Evolutionary conservation across 2,329 filamentous ascomycete genomes (phyloP), one percentile per base, ranked within the genome.

Genomic region (Ophiostoma populinum): DNA sequence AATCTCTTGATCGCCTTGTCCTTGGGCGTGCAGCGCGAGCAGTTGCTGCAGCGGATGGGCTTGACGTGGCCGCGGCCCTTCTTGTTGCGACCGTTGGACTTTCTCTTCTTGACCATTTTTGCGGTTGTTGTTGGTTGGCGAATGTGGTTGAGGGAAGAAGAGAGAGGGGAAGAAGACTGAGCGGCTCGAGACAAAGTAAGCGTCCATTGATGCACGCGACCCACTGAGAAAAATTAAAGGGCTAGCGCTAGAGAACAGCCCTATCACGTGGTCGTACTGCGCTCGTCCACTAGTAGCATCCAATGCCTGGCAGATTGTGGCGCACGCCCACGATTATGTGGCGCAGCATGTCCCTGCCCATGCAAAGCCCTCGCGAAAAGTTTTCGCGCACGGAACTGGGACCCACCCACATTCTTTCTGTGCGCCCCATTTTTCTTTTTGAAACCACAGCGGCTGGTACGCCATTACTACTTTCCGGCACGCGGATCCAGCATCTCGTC

Each of bases 1-100:
- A 98, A 98, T 69, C 90, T 77, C 85, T 98, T 98, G 76, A 98
- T 95, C 52, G 92, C 90, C 83, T 98, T 98, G 60, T 98, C 90
- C 80, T 98, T 98, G 63, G 86, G 86, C 43, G 81, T 92, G 73
- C 79, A 85, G 67, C 79, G 73, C 59, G 68, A 71, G 69, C 69
- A 74, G 68, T 74, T 74, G 62, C 62, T 67, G 68, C 69, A 74
- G 52, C 69, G 81, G 70, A 98, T 93, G 58, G 90, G 92, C 78
- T 98, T 98, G 69, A 92, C 85, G 75, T 95, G 87, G 71, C 90
- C 90, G 64, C 90, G 83, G 64, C 90, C 87, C 69, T 93, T 93
- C 85, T 94, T 94, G 81, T 95, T 94, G 63, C 87, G 85, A 65
- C 87, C 87, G 73, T 81, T 92, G 61, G 13, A 48, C 48, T 49